Base-by-base conservation (phyloP, 2,329 filamentous ascomycete species). In the Penicillium sp. region DNA sequence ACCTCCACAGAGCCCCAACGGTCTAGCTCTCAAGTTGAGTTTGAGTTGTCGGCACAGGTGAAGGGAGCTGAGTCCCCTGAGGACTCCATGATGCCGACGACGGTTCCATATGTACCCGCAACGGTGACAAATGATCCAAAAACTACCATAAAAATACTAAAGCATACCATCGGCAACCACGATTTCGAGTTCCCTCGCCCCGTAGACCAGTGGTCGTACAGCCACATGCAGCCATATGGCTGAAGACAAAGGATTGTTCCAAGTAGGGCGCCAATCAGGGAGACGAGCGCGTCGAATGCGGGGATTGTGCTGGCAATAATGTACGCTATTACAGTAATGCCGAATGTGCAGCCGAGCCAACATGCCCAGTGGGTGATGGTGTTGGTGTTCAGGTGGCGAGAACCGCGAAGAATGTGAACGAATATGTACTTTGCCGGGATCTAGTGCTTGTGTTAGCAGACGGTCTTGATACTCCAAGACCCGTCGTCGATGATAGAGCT, bases 181-280 rank as follows among this genome's bases (percentile, higher is more conserved):
- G 13, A 21, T 31, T 24, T 48, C 7, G 44, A 47, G 6, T 38
- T 21, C 8, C 31, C 22, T 48, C 46, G 29, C 3, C 36, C 46
- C 18, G 14, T 31, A 32, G 46, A 24, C 64, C 50, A 65, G 32
- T 64, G 74, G 56, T 77, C 75, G 43, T 76, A 76, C 10, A 65
- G 43, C 63, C 63, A 66, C 60, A 66, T 61, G 18, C 57, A 58
- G 0, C 56, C 60, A 52, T 59, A 58, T 4, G 61, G 57, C 31
- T 60, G 58, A 38, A 64, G 56, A 13, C 49, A 61, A 46, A 62
- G 55, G 7, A 66, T 34, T 0, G 60, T 59, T 2, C 60, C 60
- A 22, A 64, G 52, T 2, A 66, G 29, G 3, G 62, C 60, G 2
- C 62, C 63, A 34, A 65, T 56, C 5, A 66, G 54, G 1, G 58